Conservation (phyloP, 2,329 filamentous ascomycete genomes). For the Coleophoma crateriformis region DNA sequence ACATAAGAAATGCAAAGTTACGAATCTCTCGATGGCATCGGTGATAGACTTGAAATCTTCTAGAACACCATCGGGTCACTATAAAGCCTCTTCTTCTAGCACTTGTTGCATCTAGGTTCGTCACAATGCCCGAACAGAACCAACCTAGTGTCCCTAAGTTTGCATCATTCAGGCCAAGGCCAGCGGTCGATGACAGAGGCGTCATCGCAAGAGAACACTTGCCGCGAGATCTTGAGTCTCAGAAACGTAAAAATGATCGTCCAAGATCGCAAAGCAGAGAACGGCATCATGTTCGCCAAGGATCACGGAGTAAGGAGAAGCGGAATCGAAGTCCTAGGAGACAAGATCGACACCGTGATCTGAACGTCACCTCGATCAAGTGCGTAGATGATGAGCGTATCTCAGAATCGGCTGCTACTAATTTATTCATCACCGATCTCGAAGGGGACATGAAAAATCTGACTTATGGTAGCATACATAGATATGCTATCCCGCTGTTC, state of each 20-base stretch:
- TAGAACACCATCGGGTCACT: too few relatives aligned
- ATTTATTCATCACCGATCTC: constrained; percentile 59
- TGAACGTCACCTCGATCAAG: too few relatives aligned
- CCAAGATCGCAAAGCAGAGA: constrained; percentile 11
- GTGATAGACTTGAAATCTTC: too few relatives aligned
- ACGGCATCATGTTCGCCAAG: constrained; percentile 1
- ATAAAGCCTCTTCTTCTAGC: too few relatives aligned
- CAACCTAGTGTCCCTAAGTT: constrained; percentile 58
- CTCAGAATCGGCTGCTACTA: constrained; percentile 5
- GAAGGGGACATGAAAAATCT: constrained; percentile 73
- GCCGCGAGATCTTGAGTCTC: constrained; percentile 7
- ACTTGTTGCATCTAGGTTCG: not conserved
- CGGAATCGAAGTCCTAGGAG: too few relatives aligned
- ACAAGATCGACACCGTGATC: too few relatives aligned
- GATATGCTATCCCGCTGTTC: constrained; percentile 67
- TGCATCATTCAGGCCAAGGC: constrained; percentile 62
- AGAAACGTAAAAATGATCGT: constrained; percentile 4
- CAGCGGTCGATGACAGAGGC: constrained; percentile 1
- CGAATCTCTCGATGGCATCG: too few relatives aligned
- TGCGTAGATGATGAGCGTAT: too few relatives aligned
- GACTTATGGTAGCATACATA: constrained; percentile 68
- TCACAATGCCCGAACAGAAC: constrained; percentile 17
- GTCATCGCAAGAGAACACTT: constrained; percentile 6
- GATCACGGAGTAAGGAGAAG: not conserved
- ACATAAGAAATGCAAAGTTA: too few relatives aligned